Base-by-base conservation (phyloP, 164 flowering plant genomes). In the Magnolia sinica region DNA sequence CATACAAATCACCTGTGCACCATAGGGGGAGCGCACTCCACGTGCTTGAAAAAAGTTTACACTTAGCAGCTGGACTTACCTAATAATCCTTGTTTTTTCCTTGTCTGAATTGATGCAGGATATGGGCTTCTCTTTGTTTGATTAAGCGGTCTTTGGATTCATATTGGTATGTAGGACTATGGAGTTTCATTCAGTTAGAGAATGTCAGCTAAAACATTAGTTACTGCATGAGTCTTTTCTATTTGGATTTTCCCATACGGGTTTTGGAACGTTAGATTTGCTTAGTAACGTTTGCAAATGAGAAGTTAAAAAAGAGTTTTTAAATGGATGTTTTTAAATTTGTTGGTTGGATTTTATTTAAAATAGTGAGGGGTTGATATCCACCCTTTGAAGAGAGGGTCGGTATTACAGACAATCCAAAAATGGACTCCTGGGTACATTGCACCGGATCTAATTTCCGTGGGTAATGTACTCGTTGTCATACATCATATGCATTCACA, bases 51-150 rank as follows among this genome's bases (percentile, higher is more conserved):
- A 37, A 37, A 37, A 37, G 45, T 37, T 37, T 5, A 0, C 45
- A 1, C 29, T 1, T 27, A 27, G 29, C 29, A 27, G 29, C 29
- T 27, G 29, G 29, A 27, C 45, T 37, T 37, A 0, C 4, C 45
- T 37, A 37, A 37, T 37, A 37, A 37, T 37, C 45, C 7, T 2
- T 27, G 6, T 29, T 11, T 4, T 68, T 4, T 7, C 45, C 6
- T 66, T 22, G 63, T 29, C 73, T n/a, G 31, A 19, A 13, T n/a
- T 75, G 52, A 49, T 77, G 73, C 89, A 84, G 89, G 89, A 87
- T 52, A 84, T 87, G 88, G 87, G 88, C 61, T 87, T 85, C 73
- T 79, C 88, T 79, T 80, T 87, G n/a, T 87, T 85, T 23, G 87
- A 87, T 77, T 87, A 75, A 83, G 84, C 67, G 27, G 14, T 14